Base-by-base conservation (phyloP, 345 rosid species). In the Eucalyptus curtisii region DNA sequence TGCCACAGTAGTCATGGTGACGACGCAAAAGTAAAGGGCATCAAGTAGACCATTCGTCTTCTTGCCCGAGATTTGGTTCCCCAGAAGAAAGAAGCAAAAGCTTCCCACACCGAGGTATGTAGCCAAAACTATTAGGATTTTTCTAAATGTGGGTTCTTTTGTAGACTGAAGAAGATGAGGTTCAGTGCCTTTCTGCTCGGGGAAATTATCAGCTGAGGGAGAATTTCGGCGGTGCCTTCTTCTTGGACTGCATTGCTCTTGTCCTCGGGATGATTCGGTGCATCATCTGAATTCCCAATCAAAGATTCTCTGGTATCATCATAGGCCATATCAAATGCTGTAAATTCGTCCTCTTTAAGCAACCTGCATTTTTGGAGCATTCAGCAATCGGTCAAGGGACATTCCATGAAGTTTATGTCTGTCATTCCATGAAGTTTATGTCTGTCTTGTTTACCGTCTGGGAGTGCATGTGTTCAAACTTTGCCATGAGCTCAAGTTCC, bases 1-100 rank as follows among this genome's bases (percentile, higher is more conserved):
- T 85, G 95, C 97, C 16, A 93, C 95, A 0, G 94, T 93, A 13
- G 95, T 94, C 94, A 94, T 91, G 10, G 95, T 93, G 88, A 94
- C 93, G 17, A 94, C 90, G 50, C 92, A 91, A 71, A 95, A 93
- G 91, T 95, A 93, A 33, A 94, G 47, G 16, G 95, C 93, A 90
- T 95, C 95, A 4, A 94, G 87, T 85, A 94, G 57, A n/a, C 92
- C 91, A 53, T 91, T 93, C 5, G 95, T 93, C 90, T 95, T 93
- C 90, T 91, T 89, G 24, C 96, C 96, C 25, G 88, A 80, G 49
- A 94, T 85, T 47, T 95, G 95, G 87, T 92, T 33, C 90, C 89
- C 86, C n/a, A 92, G 25, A n/a, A 93, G 88, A 92, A 49, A 93
- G 89, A 93, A 93, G 71, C 92, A 88, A 47, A 94, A 57, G 25